Base-by-base conservation (phyloP, 345 rosid genomes). In the Boechera stricta region DNA sequence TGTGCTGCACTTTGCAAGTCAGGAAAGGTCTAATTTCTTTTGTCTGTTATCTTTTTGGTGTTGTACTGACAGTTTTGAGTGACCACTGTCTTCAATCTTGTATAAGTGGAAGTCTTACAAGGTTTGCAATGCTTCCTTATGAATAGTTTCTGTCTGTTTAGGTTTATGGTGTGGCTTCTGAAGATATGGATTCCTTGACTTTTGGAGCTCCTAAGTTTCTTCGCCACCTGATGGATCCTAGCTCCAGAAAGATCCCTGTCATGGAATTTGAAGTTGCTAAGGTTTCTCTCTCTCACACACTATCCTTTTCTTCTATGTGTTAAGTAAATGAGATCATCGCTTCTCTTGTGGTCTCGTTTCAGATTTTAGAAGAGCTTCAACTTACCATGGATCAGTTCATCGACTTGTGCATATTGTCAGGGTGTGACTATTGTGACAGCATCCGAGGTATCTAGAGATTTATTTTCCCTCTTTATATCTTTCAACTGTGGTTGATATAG, bases 141-240 rank as follows among this genome's bases (percentile, higher is more conserved):
- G 54, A 59, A 41, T 48, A 11, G 38, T 42, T 62, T 26, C 48
- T 44, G 4, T 74, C 15, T 62, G 48, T 77, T 78, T 79, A 95
- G 99, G 98, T 89, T 73, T 95, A 95, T 77, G 99, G 88, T 26
- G 99, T 95, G 69, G 99, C 99, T 77, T 95, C 98, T 64, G 99
- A 95, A 85, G 99, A 95, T 77, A 95, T 95, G 99, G 99, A 92
- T 69, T 95, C 99, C 68, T 85, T 95, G 60, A 95, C 98, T 49
- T 95, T 95, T 82, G 97, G 99, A 68, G 96, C 98, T 82, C 83
- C 97, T 53, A 92, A 83, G 53, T 92, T 95, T 87, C 94, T 95
- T 69, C 97, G 97, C 70, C 99, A 92, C 84, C 83, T 95, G 81
- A 95, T 95, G 99, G 97, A 88, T 82, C 97, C 98, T 65, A 89